Base-by-base conservation (phyloP, 1,284 basidiomycete species). In the Leccinum pachyderme region DNA sequence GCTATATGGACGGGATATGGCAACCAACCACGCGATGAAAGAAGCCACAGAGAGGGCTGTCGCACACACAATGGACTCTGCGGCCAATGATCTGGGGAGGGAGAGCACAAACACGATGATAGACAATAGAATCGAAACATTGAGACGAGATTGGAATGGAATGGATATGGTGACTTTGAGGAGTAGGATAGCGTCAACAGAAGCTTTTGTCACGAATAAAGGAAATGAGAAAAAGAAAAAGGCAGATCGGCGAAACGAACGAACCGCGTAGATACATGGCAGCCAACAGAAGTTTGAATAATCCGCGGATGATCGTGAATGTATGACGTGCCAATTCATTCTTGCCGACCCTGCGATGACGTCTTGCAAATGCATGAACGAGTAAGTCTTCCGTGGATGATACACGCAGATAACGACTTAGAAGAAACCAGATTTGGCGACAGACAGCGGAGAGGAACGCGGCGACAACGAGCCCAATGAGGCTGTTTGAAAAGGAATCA, bases 351-450 rank as follows among this genome's bases (percentile, higher is more conserved):
- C 77, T 81, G 15, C 76, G 77, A 62, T 76, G 72, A 32, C 80
- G 78, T 53, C 77, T 75, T n/a, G 83, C 80, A 63, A 89, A 81
- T 2, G 81, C 75, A 62, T 86, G 79, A 13, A 83, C 63, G 49
- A 89, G 66, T 29, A 89, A 75, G 56, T 87, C 85, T 65, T 86
- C 83, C 41, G 84, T 64, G 56, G 87, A 82, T 31, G 78, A 75
- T 65, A 81, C 79, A 59, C 81, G 79, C 47, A 86, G 73, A 66
- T 90, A 87, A 37, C 84, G 78, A 46, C 83, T 81, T 12, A 90
- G 78, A 76, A 89, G 81, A 70, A 86, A 88, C 82, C 84, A 87
- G 49, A 90, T 73, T 61, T 88, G 86, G 44, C 84, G 75, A 35
- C 82, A 77, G 58, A 86, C 82, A 13, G 77, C 77, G 5, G 87